Conservation (phyloP, 306 rosid genomes). For the Morella rubra region DNA sequence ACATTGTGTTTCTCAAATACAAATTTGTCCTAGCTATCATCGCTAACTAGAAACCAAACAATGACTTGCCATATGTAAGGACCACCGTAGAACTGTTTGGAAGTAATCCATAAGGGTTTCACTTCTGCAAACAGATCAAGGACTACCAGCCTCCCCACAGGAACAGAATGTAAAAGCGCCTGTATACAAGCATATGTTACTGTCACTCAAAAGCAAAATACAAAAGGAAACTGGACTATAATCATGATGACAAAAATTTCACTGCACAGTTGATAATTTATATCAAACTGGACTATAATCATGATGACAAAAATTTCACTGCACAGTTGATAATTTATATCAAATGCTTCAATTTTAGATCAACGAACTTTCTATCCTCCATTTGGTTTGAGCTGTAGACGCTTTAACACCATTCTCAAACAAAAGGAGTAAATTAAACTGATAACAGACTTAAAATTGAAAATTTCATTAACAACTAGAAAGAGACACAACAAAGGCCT, state of each 20-base stretch:
- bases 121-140: constrained; percentile 92
- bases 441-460: neutral
- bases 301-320: neutral
- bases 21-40: constrained; percentile 1
- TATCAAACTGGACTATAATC: neutral
- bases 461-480: constrained; percentile 10
- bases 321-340: neutral
- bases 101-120: constrained; percentile 79
- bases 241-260: neutral
- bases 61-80: constrained; percentile 89
- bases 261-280: neutral
- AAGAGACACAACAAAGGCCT: constrained; percentile 5
- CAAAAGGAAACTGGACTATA: neutral
- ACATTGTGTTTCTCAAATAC: neutral
- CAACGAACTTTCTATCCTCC: neutral
- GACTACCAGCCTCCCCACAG: constrained; percentile 79
- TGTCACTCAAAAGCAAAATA: constrained; percentile 22
- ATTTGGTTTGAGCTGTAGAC: neutral
- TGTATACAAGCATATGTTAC: constrained; percentile 35
- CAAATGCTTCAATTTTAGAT: neutral
- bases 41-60: constrained; percentile 21
- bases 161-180: constrained; percentile 91
- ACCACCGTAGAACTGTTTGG: constrained; percentile 83
- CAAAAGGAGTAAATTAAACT: neutral
- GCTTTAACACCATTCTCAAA: neutral